Evolutionary conservation across 2,329 filamentous ascomycete species (phyloP).

Genomic region (Neofusicoccum ribis): DNA sequence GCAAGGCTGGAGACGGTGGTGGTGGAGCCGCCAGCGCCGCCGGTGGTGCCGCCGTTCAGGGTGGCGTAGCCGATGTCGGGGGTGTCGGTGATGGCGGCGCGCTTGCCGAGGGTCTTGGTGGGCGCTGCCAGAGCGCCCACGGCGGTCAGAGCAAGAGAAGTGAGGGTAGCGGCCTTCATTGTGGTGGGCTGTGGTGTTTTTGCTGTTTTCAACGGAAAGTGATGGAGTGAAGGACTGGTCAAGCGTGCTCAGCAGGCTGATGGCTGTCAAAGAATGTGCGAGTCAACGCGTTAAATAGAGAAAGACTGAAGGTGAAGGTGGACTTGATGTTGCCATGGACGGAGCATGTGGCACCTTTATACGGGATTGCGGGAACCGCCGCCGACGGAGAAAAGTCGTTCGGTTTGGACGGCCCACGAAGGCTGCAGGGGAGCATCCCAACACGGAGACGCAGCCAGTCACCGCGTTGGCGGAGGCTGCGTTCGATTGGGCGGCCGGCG

Average conservation of each 20-base stretch:
- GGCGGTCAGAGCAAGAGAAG: conserved; percentile 32
- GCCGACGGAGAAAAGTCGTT: conserved; percentile 10
- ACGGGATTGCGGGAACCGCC: conserved; percentile 3
- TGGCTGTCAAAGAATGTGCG: conserved; percentile 14
- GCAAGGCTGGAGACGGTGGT: conserved; percentile 37
- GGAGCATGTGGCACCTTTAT: neutral
- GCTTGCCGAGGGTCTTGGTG: conserved; percentile 31
- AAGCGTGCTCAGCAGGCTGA: conserved; percentile 14
- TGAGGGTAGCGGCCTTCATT: conserved; percentile 35
- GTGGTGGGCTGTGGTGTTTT: conserved; percentile 20
- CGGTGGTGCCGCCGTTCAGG: conserved; percentile 39
- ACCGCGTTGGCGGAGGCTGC: neutral
- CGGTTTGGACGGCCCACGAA: neutral
- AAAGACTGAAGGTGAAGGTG: conserved; percentile 13
- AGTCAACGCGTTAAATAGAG: conserved; percentile 17
- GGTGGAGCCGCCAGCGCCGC: conserved; percentile 39
- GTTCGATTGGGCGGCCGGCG: neutral
- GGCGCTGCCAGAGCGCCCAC: conserved; percentile 35
- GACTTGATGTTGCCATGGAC: neutral
- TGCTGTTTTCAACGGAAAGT: conserved; percentile 20
- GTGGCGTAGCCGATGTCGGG: conserved; percentile 36
- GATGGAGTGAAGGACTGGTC: conserved; percentile 5
- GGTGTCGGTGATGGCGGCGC: conserved; percentile 31
- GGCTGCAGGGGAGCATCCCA: neutral
- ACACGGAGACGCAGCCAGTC: neutral